These are phyloP conservation scores for Parastagonospora nodorum DNA, from an alignment of 2,329 filamentous ascomycete species.

Conservation along the genomic window DNA sequence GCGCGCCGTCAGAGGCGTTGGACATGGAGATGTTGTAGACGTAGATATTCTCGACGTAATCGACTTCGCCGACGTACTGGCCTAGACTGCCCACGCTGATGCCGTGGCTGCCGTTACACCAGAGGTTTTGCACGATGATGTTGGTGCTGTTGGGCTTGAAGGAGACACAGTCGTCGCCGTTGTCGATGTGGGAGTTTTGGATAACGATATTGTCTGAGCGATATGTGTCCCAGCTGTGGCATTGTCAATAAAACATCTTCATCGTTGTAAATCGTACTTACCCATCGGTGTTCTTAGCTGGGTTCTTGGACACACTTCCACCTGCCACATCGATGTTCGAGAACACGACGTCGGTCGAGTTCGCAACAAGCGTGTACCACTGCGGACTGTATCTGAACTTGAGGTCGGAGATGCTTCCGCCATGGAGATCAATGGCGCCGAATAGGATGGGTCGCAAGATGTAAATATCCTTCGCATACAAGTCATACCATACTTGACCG, in stretches of 20 bases:
- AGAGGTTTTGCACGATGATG: slow-evolving; percentile 68
- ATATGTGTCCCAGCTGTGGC: slow-evolving; percentile 61
- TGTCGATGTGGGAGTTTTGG: slow-evolving; percentile 67
- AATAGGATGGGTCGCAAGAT: slow-evolving; percentile 64
- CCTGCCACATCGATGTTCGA: slow-evolving; percentile 66
- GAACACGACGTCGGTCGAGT: slow-evolving; percentile 68
- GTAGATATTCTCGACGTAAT: slow-evolving; percentile 72
- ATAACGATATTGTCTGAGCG: slow-evolving; percentile 67
- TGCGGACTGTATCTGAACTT: slow-evolving; percentile 65
- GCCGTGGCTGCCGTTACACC: slow-evolving; percentile 72
- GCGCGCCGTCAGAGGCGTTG: slow-evolving; percentile 63
- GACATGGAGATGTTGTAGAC: slow-evolving; percentile 48
- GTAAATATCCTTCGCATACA: slow-evolving; percentile 62
- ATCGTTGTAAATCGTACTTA: slow-evolving; percentile 15
- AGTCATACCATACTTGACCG: slow-evolving; percentile 68
- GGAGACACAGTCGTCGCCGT: slow-evolving; percentile 73
- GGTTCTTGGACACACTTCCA: slow-evolving; percentile 56
- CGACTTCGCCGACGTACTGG: slow-evolving; percentile 66
- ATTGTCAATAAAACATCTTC: not conserved
- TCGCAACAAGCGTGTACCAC: slow-evolving; percentile 70
- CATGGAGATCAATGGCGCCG: slow-evolving; percentile 61
- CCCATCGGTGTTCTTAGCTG: slow-evolving; percentile 69
- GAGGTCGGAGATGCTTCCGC: slow-evolving; percentile 63
- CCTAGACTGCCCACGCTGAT: slow-evolving; percentile 75
- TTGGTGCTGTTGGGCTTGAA: slow-evolving; percentile 77